Conservation (phyloP, 1,284 basidiomycete genomes). For the Acaromyces ingoldii region DNA sequence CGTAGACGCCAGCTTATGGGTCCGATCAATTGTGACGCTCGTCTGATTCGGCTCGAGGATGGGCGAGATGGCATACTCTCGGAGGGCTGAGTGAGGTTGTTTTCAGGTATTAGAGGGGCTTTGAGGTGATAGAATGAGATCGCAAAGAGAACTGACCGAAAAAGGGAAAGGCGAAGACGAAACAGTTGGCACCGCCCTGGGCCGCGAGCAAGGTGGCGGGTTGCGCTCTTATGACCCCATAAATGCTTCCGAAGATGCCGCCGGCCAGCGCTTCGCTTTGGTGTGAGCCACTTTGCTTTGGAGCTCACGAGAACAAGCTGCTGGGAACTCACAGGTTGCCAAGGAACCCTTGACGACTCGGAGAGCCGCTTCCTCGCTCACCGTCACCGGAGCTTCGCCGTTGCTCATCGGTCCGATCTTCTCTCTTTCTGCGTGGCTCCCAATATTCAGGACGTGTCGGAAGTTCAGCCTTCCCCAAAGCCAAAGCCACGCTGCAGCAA, state of each 20-base stretch:
- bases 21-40: neutral
- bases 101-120: no score
- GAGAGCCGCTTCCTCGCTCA: neutral
- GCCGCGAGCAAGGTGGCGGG: neutral
- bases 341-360: constrained; percentile 4
- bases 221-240: constrained; percentile 3
- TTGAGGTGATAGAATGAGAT: no score
- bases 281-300: neutral
- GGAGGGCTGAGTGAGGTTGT: constrained; percentile 1
- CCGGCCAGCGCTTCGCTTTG: neutral
- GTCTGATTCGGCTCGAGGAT: neutral
- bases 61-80: neutral
- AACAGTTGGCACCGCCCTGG: neutral
- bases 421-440: no score
- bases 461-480: no score
- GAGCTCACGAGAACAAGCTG: neutral
- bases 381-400: no score
- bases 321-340: neutral
- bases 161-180: constrained; percentile 4
- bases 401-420: no score
- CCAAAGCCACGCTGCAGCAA: no score
- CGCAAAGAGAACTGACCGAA: constrained; percentile 1
- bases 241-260: neutral
- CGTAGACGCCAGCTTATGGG: neutral
- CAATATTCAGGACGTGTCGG: no score